These are phyloP conservation scores for Beauveria sp. DNA, from an alignment of 2,329 filamentous ascomycete species.

Conservation along the genomic window DNA sequence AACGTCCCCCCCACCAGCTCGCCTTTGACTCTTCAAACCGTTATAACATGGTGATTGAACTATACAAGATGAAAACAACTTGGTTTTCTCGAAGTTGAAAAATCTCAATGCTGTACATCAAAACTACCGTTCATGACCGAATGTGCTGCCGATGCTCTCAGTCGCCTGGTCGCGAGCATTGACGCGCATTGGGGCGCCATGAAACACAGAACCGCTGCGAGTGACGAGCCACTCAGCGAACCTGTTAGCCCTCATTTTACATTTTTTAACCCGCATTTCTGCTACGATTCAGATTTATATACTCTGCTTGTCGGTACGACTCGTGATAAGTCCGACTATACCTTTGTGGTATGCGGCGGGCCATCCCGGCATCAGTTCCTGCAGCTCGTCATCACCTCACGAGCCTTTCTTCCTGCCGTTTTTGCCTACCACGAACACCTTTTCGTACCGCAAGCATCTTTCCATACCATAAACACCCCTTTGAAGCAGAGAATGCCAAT, in stretches of 20 bases:
- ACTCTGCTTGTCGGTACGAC: background rate
- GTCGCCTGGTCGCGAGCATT: background rate
- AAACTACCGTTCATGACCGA: too few species aligned
- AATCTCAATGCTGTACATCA: too few species aligned
- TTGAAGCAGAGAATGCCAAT: background rate
- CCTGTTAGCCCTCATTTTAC: background rate
- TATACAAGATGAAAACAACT: too few species aligned
- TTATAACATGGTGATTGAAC: too few species aligned
- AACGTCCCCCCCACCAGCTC: too few species aligned
- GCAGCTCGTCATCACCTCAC: background rate
- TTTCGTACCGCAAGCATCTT: too few species aligned
- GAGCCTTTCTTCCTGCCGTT: background rate
- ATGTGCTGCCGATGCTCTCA: background rate
- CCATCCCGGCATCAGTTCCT: background rate
- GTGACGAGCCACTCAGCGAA: background rate
- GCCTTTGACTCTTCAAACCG: too few species aligned
- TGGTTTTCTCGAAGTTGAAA: too few species aligned
- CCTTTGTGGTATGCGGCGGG: background rate
- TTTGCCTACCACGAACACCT: too few species aligned
- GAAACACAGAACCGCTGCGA: background rate
- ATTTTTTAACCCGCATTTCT: background rate
- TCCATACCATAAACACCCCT: too few species aligned
- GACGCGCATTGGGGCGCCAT: background rate
- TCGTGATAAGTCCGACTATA: background rate
- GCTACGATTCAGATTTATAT: background rate